Evolutionary conservation across 73 alveolate genomes (phyloP).

Genomic region (Paramecium octaurelia): DNA sequence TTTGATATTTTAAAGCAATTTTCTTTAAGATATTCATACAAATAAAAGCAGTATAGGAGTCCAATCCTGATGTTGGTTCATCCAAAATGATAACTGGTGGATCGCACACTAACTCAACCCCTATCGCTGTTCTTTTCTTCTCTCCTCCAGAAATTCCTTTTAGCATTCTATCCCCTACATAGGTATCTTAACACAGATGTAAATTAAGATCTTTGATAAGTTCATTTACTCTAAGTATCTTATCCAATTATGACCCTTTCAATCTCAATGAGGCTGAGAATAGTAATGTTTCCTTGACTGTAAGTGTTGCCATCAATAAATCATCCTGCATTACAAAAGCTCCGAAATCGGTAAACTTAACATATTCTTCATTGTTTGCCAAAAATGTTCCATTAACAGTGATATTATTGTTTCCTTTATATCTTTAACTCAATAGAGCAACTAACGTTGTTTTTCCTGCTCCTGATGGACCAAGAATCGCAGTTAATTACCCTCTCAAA

Average conservation of each 20-base stretch:
- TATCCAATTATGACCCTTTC: neutral
- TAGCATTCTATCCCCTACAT: conserved; percentile 21
- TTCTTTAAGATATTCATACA: conserved; percentile 34
- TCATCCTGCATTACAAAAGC: conserved; percentile 58
- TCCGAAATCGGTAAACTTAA: conserved; percentile 13
- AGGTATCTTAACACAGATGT: conserved; percentile 12
- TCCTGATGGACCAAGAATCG: conserved; percentile 63
- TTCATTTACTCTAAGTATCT: neutral
- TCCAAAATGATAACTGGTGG: conserved; percentile 55
- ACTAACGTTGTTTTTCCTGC: conserved; percentile 58
- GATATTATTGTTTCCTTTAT: neutral
- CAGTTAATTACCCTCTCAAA: conserved; percentile 52
- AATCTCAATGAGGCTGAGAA: conserved; percentile 41
- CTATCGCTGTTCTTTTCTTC: conserved; percentile 51
- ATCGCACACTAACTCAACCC: conserved; percentile 43
- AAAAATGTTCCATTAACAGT: neutral
- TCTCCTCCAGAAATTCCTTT: conserved; percentile 65
- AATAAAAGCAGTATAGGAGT: conserved; percentile 52
- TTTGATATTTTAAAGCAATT: neutral
- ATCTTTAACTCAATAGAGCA: conserved; percentile 2
- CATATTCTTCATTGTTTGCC: conserved; percentile 21
- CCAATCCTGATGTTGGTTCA: conserved; percentile 64
- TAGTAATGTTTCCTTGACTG: conserved; percentile 51
- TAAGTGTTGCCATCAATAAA: conserved; percentile 33
- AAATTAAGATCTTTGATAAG: conserved; percentile 9